Percentiles rank a stretch among this genome's conserved stretches.
phyloP scores from a whole-genome alignment of 2,329 filamentous ascomycete genomes.

The Metarhizium sp. region DNA sequence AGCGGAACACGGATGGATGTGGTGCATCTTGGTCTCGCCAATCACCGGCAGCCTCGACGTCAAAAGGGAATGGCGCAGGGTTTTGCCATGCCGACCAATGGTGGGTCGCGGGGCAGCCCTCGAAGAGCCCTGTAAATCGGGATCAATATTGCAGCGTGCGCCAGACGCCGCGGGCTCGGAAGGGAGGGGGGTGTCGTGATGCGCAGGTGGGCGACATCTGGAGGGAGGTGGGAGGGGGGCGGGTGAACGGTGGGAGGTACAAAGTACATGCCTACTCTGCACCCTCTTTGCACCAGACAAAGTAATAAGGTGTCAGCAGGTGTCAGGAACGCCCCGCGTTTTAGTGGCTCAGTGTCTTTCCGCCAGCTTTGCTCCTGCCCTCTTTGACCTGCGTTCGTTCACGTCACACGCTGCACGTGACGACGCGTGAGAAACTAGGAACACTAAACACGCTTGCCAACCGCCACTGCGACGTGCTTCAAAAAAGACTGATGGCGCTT shows the following conservation, averaged over 20 bases:
- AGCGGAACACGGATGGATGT: not conserved
- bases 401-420: not conserved
- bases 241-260: too few species aligned
- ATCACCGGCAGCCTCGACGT: constrained; percentile 5
- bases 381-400: not conserved
- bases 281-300: too few species aligned
- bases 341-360: constrained; percentile 15
- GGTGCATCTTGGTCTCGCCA: constrained; percentile 3
- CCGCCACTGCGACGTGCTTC: not conserved
- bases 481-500: not conserved
- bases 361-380: not conserved
- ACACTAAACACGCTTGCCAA: not conserved
- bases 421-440: not conserved
- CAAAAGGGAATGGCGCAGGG: constrained; percentile 11
- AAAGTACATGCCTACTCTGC: too few species aligned
- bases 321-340: constrained; percentile 29
- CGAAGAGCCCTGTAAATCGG: constrained; percentile 19
- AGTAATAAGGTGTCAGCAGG: constrained; percentile 5
- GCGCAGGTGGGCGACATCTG: not conserved
- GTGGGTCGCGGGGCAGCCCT: constrained; percentile 20
- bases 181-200: constrained; percentile 3
- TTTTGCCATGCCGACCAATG: constrained; percentile 10
- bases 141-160: constrained; percentile 18
- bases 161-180: constrained; percentile 7
- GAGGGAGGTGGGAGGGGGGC: too few species aligned